Percentiles rank a stretch among this genome's conserved stretches.
Evolutionary conservation across 306 rosid species (phyloP).

Genomic region (Fragaria iinumae): DNA sequence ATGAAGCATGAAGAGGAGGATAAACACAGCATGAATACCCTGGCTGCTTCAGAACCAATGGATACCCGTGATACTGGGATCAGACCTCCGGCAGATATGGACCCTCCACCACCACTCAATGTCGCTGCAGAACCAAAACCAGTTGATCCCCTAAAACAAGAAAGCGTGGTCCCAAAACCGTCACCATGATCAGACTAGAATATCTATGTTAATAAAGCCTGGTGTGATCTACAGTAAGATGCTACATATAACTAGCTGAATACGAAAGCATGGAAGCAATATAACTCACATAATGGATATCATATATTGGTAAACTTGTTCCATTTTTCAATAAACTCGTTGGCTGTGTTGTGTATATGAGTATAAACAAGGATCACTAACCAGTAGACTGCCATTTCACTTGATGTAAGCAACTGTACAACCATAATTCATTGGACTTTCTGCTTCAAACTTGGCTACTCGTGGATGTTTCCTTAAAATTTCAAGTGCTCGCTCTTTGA

Average conservation of each 20-base stretch:
- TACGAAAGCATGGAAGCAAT: neutral
- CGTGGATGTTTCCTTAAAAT: slow-evolving; percentile 62
- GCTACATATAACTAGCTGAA: neutral
- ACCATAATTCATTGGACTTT: slow-evolving; percentile 76
- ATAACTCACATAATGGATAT: neutral
- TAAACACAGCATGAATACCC: neutral
- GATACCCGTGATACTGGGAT: no score
- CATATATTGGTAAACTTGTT: neutral
- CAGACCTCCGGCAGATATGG: no score
- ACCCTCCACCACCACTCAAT: no score
- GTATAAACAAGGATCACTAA: slow-evolving; percentile 16
- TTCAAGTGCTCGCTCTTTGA: slow-evolving; percentile 64
- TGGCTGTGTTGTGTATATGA: neutral
- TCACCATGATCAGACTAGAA: neutral
- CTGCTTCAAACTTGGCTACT: slow-evolving; percentile 65
- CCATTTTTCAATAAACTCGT: neutral
- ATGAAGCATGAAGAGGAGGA: neutral
- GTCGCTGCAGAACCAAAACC: neutral
- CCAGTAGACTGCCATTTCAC: slow-evolving; percentile 23
- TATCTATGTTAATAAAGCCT: neutral
- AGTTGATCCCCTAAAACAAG: neutral
- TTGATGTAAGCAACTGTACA: slow-evolving; percentile 88
- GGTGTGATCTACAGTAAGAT: neutral
- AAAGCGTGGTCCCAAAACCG: neutral
- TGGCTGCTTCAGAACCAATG: neutral